A percentile compares a stretch with the other conserved stretches of the same genome.
phyloP scores from a whole-genome alignment of 805 yeast genomes.

The Wickerhamiella siamensis region DNA sequence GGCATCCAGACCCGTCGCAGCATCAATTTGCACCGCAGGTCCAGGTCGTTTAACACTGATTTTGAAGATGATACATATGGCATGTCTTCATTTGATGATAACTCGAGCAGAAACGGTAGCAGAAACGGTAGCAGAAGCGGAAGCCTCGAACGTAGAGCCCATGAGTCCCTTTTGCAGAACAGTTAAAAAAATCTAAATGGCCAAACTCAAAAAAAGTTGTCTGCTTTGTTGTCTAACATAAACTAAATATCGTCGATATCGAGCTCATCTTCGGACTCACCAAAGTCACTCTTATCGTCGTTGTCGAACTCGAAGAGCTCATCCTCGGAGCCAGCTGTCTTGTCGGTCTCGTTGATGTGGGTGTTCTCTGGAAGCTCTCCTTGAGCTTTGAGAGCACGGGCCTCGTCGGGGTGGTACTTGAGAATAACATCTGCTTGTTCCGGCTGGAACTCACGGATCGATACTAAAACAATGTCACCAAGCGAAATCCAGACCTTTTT shows the following conservation, averaged over 20 bases:
- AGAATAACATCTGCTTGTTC: constrained; percentile 96
- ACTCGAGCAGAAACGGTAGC: neutral
- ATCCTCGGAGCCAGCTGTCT: constrained; percentile 95
- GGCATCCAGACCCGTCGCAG: constrained; percentile 67
- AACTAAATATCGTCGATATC: constrained; percentile 86
- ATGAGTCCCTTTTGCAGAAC: neutral
- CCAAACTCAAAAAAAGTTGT: too few species aligned
- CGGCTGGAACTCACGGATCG: constrained; percentile 96
- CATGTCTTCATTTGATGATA: neutral
- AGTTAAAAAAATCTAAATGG: neutral
- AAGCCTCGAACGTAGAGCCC: constrained; percentile 1
- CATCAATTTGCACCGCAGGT: constrained; percentile 42
- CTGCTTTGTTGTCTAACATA: too few species aligned
- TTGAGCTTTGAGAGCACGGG: constrained; percentile 83
- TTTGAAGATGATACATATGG: constrained; percentile 3
- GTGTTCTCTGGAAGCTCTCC: constrained; percentile 98
- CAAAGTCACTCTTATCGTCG: constrained; percentile 59
- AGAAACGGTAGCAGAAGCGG: neutral
- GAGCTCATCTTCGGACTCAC: constrained; percentile 45
- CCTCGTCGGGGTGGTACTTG: constrained; percentile 94
- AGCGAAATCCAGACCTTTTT: constrained; percentile 99
- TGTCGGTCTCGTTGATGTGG: constrained; percentile 93
- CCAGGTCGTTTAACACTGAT: constrained; percentile 6
- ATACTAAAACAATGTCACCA: constrained; percentile 92
- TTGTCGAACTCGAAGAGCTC: constrained; percentile 97